phyloP scores from a whole-genome alignment of 2,329 filamentous ascomycete species.

The Trichothecium sympodiale region DNA sequence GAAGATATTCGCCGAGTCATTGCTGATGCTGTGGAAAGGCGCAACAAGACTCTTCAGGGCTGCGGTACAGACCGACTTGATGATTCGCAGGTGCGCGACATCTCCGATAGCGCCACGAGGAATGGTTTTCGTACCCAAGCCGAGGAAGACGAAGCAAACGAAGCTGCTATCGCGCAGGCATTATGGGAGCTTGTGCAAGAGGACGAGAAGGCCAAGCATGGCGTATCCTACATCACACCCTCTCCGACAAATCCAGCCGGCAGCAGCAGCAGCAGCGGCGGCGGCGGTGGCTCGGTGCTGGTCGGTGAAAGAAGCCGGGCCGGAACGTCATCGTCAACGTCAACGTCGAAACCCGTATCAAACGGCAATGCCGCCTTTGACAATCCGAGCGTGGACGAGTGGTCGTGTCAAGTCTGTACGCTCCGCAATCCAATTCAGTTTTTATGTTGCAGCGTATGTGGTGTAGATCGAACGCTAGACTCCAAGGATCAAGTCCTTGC shows the following conservation, averaged over 20 bases:
- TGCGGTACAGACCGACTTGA: conserved; percentile 64
- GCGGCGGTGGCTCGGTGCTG: neutral
- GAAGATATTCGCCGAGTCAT: conserved; percentile 64
- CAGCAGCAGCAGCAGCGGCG: conserved; percentile 1
- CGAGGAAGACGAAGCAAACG: conserved; percentile 82
- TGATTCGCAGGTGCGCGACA: conserved; percentile 53
- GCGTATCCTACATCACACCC: conserved; percentile 12
- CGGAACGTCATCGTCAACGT: no score
- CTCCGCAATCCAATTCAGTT: conserved; percentile 40
- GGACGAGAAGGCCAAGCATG: conserved; percentile 50
- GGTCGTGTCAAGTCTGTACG: conserved; percentile 47
- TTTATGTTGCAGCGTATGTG: conserved; percentile 47
- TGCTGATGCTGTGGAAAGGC: conserved; percentile 57
- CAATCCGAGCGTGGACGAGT: conserved; percentile 15
- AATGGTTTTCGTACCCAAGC: conserved; percentile 75
- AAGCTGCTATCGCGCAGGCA: conserved; percentile 74
- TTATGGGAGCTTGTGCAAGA: conserved; percentile 80
- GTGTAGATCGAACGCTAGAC: conserved; percentile 22
- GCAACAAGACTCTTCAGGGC: conserved; percentile 55
- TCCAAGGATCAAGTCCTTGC: conserved; percentile 3
- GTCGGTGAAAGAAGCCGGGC: no score
- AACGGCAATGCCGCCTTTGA: neutral
- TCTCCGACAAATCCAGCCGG: neutral
- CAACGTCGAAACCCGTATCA: no score
- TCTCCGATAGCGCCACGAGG: conserved; percentile 50